phyloP scores from a whole-genome alignment of 495 filamentous ascomycete species.

The Penicillium paradoxum region DNA sequence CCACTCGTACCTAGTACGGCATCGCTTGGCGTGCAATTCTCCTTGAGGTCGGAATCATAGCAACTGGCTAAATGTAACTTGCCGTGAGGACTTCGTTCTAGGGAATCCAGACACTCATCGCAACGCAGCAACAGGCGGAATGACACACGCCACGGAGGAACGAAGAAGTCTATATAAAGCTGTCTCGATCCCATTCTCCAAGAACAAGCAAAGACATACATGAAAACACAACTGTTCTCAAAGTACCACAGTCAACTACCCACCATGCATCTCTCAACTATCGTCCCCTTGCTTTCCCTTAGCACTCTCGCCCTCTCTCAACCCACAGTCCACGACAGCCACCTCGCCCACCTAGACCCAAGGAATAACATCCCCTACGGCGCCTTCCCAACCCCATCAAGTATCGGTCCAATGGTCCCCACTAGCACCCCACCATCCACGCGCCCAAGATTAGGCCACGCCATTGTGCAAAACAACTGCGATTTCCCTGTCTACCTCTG shows the following conservation, averaged over 20 bases:
- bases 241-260: not conserved
- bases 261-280: constrained; percentile 12
- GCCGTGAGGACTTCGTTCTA: not conserved
- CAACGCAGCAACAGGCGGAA: not conserved
- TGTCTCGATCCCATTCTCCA: not conserved
- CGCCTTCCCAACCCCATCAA: constrained; percentile 6
- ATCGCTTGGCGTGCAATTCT: not conserved
- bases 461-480: constrained; percentile 50
- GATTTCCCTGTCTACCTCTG: constrained; percentile 44
- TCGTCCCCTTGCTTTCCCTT: constrained; percentile 4
- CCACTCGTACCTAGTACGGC: not conserved
- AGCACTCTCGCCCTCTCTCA: constrained; percentile 6
- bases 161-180: not conserved
- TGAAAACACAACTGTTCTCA: not conserved
- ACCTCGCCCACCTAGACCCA: not conserved
- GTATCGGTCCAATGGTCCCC: not conserved
- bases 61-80: not conserved
- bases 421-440: constrained; percentile 1
- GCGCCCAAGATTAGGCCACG: constrained; percentile 33
- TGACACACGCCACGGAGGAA: not conserved
- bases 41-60: not conserved
- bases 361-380: not conserved
- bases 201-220: not conserved
- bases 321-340: not conserved
- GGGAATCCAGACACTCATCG: not conserved